Base-by-base conservation (phyloP, 2,329 filamentous ascomycete genomes). In the Aspergillus chevalieri region DNA sequence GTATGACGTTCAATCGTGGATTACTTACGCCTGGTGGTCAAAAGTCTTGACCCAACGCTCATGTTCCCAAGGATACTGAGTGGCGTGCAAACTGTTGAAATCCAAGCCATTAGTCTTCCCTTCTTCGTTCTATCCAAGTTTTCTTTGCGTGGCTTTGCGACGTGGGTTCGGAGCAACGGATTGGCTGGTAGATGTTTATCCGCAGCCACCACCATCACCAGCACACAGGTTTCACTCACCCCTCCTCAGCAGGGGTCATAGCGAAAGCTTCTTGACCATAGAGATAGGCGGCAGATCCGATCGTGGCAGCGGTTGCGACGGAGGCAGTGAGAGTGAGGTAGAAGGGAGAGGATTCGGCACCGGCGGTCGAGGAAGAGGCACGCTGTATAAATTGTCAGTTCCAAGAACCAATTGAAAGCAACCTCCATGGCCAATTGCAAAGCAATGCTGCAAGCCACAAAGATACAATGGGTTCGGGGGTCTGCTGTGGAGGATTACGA, bases 61-160 rank as follows among this genome's bases (percentile, higher is more conserved):
- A 76, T 98, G 93, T 66, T 93, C 91, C 93, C 93, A 98, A 56
- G 93, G 93, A 75, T 97, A 97, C 65, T 85, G 75, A 56, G 91
- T 87, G 60, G 93, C 73, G 75, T 98, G 93, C 61, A 98, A 84
- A 78, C 93, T 98, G 66, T 62, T 52, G 44, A 48, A 52, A 55
- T 58, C 65, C 57, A 44, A 53, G 43, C 54, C 50, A 52, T 69
- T 56, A 65, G 61, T 56, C 55, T 55, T 46, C 54, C 26, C 12
- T 30, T 51, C 33, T 56, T 50, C 28, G 38, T 44, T 34, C 51
- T 63, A 50, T 53, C 10, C 26, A 30, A 12, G 26, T 12, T 30
- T 59, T 61, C 53, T 51, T 55, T 3, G 38, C 19, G n/a, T 22
- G 38, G 22, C 7, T 17, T 41, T 21, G 38, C 38, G 38, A 41